phyloP scores from a whole-genome alignment of 1,139 yeast genomes.

The Meyerozyma sp. region DNA sequence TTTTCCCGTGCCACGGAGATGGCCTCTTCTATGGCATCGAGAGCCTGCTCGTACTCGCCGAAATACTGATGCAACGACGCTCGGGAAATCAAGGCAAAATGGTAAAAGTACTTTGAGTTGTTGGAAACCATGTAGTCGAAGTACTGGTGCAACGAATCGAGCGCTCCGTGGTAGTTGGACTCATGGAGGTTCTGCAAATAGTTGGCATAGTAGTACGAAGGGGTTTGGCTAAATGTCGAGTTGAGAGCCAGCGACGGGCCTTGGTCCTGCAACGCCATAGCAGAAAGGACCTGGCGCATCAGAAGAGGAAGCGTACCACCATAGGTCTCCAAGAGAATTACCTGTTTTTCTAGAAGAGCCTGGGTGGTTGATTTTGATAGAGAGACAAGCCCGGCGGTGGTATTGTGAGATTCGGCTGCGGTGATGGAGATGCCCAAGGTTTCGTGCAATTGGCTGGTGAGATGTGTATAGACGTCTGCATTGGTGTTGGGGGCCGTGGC shows the following conservation, averaged over 20 bases:
- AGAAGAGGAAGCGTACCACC: slow-evolving; percentile 50
- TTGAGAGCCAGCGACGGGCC: slow-evolving; percentile 40
- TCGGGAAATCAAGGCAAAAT: slow-evolving; percentile 73
- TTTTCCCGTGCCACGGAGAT: slow-evolving; percentile 85
- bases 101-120: slow-evolving; percentile 62
- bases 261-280: slow-evolving; percentile 40
- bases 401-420: slow-evolving; percentile 9
- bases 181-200: slow-evolving; percentile 59
- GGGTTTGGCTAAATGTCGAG: slow-evolving; percentile 44
- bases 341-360: slow-evolving; percentile 50
- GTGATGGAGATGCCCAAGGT: slow-evolving; percentile 15
- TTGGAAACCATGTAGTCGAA: slow-evolving; percentile 83
- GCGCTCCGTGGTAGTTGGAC: slow-evolving; percentile 69
- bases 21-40: slow-evolving; percentile 81
- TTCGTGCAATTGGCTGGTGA: slow-evolving; percentile 18
- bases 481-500: slow-evolving; percentile 2
- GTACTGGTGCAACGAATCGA: slow-evolving; percentile 69
- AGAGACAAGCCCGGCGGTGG: slow-evolving; percentile 17
- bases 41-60: slow-evolving; percentile 69
- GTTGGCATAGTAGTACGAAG: slow-evolving; percentile 59
- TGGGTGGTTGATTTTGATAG: slow-evolving; percentile 52
- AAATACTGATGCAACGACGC: slow-evolving; percentile 78
- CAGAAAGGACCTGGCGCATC: slow-evolving; percentile 37
- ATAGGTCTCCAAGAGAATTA: slow-evolving; percentile 47
- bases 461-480: slow-evolving; percentile 15